A percentile compares a stretch with the other conserved stretches of the same genome.
These are phyloP conservation scores for Fagus sylvatica DNA, from an alignment of 306 rosid species.

Conservation along the genomic window DNA sequence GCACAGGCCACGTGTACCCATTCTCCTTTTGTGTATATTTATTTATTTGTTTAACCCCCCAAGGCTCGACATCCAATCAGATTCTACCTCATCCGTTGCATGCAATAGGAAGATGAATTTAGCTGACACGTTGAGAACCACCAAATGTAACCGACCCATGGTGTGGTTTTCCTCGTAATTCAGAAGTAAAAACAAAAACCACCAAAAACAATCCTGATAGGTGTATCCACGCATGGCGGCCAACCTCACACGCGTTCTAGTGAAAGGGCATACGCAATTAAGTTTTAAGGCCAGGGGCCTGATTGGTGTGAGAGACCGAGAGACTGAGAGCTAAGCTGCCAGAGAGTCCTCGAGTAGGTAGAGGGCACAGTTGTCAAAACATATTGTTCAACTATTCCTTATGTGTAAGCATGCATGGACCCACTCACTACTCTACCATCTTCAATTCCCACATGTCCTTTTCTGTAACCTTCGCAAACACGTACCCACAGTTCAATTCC, in stretches of 20 bases:
- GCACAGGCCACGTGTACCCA: constrained; percentile 15
- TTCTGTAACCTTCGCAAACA: constrained; percentile 43
- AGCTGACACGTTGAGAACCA: constrained; percentile 27
- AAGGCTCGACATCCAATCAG: constrained; percentile 36
- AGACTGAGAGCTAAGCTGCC: neutral
- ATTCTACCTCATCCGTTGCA: constrained; percentile 34
- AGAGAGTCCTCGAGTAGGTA: neutral
- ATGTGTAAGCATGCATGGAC: constrained; percentile 73
- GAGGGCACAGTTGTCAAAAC: neutral
- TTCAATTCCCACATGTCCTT: constrained; percentile 44
- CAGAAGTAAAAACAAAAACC: neutral
- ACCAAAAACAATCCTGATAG: constrained; percentile 59
- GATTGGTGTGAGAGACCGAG: constrained; percentile 34
- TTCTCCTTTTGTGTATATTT: neutral
- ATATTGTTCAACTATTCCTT: neutral
- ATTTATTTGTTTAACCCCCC: neutral
- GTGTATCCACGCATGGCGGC: constrained; percentile 81
- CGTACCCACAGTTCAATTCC: constrained; percentile 70
- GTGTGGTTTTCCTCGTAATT: constrained; percentile 3
- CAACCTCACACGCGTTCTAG: constrained; percentile 52
- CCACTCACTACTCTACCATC: constrained; percentile 24
- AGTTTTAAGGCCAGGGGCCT: constrained; percentile 6
- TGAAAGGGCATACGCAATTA: neutral
- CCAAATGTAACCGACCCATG: constrained; percentile 57
- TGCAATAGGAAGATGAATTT: constrained; percentile 1